A percentile compares a stretch with the other conserved stretches of the same genome.
These are phyloP conservation scores for Cenchrus fungigraminus DNA, from an alignment of 176 grass and related monocot species.

Conservation along the genomic window DNA sequence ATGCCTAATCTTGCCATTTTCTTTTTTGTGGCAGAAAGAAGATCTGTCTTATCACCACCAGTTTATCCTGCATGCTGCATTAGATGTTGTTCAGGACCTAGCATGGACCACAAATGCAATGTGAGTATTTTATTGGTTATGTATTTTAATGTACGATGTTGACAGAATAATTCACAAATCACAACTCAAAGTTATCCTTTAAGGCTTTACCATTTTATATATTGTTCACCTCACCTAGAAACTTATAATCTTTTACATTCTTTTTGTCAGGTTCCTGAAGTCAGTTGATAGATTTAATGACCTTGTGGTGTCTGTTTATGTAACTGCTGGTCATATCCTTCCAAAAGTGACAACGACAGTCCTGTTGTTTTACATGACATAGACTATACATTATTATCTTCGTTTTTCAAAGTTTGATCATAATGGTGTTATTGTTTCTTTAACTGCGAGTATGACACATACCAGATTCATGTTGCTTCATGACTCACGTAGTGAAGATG, in stretches of 20 bases:
- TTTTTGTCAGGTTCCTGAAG: conserved; percentile 75
- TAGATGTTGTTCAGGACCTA: conserved; percentile 94
- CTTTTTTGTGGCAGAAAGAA: conserved; percentile 63
- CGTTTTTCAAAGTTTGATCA: background rate
- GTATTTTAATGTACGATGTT: conserved; percentile 27
- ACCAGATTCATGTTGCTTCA: conserved; percentile 94
- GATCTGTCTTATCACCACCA: conserved; percentile 86
- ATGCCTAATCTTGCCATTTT: conserved; percentile 34
- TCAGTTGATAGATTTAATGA: conserved; percentile 93
- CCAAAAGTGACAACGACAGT: background rate
- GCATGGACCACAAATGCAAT: conserved; percentile 93
- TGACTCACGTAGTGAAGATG: conserved; percentile 89
- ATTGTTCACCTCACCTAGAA: conserved; percentile 23
- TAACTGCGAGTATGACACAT: conserved; percentile 60
- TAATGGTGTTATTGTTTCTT: conserved; percentile 45
- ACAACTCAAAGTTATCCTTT: background rate
- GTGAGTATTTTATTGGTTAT: conserved; percentile 51
- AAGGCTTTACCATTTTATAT: background rate
- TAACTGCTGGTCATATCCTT: conserved; percentile 97
- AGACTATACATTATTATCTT: conserved; percentile 24
- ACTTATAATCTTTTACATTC: background rate
- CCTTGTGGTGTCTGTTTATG: conserved; percentile 89
- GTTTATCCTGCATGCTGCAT: conserved; percentile 89
- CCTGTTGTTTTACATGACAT: background rate
- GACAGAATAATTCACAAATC: background rate